Evolutionary conservation across 2,329 filamentous ascomycete species (phyloP), one percentile per base, ranked within the genome.

Genomic region (Periconia macrospinosa): DNA sequence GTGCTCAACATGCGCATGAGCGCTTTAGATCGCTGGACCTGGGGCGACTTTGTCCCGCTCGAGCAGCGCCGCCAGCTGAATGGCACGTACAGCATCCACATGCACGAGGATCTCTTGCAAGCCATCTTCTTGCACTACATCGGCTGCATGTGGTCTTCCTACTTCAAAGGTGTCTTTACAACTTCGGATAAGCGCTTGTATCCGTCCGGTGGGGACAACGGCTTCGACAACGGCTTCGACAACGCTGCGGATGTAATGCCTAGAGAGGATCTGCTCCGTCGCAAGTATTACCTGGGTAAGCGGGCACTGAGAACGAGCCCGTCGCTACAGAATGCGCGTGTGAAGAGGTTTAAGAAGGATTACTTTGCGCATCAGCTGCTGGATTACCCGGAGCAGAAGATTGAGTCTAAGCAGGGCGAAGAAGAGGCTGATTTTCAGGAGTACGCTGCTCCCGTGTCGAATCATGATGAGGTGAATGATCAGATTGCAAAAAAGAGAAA

Each of bases 41-140:
- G 67, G 68, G 69, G 68, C 5, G 57, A 67, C 5, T 49, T 63
- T 41, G 65, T 71, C 13, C 56, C 58, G 2, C 41, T 72, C 1
- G 68, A 72, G 50, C 63, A 69, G 42, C 59, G 65, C 42, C 62
- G 64, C 18, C 65, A 67, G 47, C 55, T 72, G 37, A 68, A 67
- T 19, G 69, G 69, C 3, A 44, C 50, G 8, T 71, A 63, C 46
- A 63, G 57, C 6, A 59, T 72, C 9, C 60, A 69, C 11, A 67
- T 70, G 60, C 61, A 71, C 44, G 63, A 68, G 27, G 69, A 71
- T 37, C 58, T 69, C 9, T 58, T 70, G 1, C 68, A 70, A 43
- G 65, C 68, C 2, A 70, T 72, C 19, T 72, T 72, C 41, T 48
- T 72, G 15, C 67, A 71, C 49, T 66, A 69, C 19, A 66, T 72